Percentiles rank a stretch among this genome's conserved stretches.
Conservation (phyloP, 495 filamentous ascomycete species). For the Penicillium coprophilum region DNA sequence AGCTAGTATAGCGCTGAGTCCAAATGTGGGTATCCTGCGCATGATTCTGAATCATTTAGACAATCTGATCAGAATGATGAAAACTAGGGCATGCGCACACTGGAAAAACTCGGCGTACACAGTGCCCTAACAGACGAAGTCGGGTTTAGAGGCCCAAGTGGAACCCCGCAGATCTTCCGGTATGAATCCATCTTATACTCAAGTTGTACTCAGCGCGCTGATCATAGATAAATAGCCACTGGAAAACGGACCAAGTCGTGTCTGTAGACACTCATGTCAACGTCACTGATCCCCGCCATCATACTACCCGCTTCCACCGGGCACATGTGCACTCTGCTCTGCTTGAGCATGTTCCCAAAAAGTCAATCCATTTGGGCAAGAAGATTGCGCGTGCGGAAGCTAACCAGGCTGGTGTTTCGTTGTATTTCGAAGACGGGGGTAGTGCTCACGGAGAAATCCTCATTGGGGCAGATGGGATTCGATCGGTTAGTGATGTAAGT, state of each 20-base stretch:
- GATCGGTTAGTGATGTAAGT: conserved; percentile 25
- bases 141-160: conserved; percentile 41
- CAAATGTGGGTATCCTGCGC: conserved; percentile 35
- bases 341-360: conserved; percentile 38
- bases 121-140: conserved; percentile 42
- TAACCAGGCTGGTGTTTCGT: conserved; percentile 17
- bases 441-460: conserved; percentile 30
- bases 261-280: conserved; percentile 38
- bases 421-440: conserved; percentile 36
- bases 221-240: conserved; percentile 23
- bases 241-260: conserved; percentile 49
- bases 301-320: conserved; percentile 47
- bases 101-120: conserved; percentile 45
- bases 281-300: conserved; percentile 41
- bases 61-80: not conserved
- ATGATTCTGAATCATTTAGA: not conserved
- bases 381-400: conserved; percentile 19
- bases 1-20: conserved; percentile 50
- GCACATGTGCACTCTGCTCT: conserved; percentile 49
- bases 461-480: conserved; percentile 39
- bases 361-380: conserved; percentile 30
- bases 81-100: conserved; percentile 44
- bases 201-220: not conserved
- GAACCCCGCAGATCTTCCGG: conserved; percentile 38
- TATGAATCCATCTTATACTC: not conserved